Evolutionary conservation across 345 rosid genomes (phyloP).

Genomic region (Stellera chamaejasme): DNA sequence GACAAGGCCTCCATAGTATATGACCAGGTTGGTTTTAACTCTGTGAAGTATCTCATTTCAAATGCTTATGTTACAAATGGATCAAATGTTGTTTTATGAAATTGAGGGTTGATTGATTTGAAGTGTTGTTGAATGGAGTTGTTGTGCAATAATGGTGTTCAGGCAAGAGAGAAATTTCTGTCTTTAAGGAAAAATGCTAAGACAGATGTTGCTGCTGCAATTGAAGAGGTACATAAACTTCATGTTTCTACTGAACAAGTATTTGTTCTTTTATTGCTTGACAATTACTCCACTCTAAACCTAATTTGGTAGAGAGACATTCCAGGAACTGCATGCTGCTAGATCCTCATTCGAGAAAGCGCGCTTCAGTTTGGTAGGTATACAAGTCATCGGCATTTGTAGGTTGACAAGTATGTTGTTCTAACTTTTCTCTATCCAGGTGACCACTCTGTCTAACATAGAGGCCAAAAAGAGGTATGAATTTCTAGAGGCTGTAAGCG

Average conservation of each 20-base stretch:
- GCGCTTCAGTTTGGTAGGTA: conserved; percentile 56
- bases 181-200: conserved; percentile 73
- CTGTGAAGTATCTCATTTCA: neutral
- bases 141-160: conserved; percentile 1
- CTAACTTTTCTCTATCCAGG: conserved; percentile 29
- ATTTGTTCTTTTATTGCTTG: conserved; percentile 12
- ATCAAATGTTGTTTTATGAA: no score
- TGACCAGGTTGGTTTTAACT: conserved; percentile 47
- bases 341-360: conserved; percentile 64
- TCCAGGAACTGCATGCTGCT: conserved; percentile 62
- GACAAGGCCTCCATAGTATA: conserved; percentile 62
- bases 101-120: no score
- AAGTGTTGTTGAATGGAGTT: no score
- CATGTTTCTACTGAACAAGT: conserved; percentile 5
- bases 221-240: conserved; percentile 57
- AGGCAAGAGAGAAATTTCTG: conserved; percentile 78
- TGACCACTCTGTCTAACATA: conserved; percentile 51
- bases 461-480: conserved; percentile 69
- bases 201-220: conserved; percentile 48
- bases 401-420: neutral
- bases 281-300: conserved; percentile 18
- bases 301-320: conserved; percentile 46
- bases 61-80: no score
- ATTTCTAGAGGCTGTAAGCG: conserved; percentile 65
- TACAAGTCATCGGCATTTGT: neutral